phyloP scores from a whole-genome alignment of 2,329 filamentous ascomycete genomes.

The Fusarium sp. region DNA sequence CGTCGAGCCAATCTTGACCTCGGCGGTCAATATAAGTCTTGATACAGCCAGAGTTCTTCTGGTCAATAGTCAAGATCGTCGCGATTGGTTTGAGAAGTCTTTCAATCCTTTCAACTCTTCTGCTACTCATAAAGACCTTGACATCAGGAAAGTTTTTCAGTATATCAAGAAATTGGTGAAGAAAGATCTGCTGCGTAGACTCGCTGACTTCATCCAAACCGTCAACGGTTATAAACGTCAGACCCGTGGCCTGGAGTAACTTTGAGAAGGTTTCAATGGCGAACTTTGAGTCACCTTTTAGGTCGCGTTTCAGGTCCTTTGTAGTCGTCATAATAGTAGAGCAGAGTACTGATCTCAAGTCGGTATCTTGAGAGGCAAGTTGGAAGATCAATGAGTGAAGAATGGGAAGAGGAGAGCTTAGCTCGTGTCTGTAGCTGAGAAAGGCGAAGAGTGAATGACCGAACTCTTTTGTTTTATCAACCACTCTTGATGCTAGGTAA shows the following conservation, averaged over 20 bases:
- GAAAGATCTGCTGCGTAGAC: background rate
- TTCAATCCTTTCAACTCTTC: background rate
- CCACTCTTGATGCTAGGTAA: rapidly evolving
- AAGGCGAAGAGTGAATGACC: background rate
- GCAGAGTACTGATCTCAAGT: background rate
- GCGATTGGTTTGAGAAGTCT: background rate
- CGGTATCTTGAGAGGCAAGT: background rate
- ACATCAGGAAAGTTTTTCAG: background rate
- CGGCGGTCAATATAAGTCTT: background rate
- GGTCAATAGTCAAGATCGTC: background rate
- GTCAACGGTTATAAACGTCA: background rate
- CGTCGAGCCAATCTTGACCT: background rate
- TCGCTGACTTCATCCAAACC: background rate
- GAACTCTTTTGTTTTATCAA: background rate
- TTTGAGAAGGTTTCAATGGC: background rate
- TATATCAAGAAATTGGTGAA: background rate
- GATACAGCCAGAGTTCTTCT: background rate
- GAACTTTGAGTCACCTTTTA: background rate
- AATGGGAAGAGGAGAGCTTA: background rate
- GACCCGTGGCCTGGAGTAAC: background rate
- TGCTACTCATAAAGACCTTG: background rate
- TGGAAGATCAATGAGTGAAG: background rate
- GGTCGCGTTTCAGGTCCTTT: background rate
- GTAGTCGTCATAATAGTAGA: background rate
- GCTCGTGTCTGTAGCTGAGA: background rate